Evolutionary conservation across 352 stramenopile genomes (phyloP).

Genomic region (Thalassiosira mediterranea): DNA sequence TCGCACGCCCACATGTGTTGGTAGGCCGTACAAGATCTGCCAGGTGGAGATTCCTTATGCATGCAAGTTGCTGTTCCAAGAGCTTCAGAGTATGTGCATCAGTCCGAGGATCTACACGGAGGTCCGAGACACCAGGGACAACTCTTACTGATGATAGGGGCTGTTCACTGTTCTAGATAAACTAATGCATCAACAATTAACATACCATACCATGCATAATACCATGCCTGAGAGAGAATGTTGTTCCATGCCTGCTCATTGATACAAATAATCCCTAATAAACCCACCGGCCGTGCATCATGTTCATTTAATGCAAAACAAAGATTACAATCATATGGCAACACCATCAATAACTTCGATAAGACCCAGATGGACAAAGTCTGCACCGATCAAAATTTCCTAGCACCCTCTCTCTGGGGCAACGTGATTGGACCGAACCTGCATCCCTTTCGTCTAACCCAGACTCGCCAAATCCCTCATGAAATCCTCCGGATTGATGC

Average conservation of each 20-base stretch:
- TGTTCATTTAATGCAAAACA: too few species aligned
- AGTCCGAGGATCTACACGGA: conserved; percentile 95
- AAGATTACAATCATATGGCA: too few species aligned
- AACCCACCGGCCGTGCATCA: conserved; percentile 5
- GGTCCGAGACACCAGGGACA: conserved; percentile 62
- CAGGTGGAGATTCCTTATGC: conserved; percentile 98
- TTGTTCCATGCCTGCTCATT: not conserved
- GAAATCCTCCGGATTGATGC: conserved; percentile 74
- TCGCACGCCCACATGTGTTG: conserved; percentile 83
- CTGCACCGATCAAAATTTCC: too few species aligned
- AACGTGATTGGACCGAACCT: too few species aligned
- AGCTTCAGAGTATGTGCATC: conserved; percentile 99
- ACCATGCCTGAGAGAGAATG: not conserved
- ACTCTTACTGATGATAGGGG: conserved; percentile 70
- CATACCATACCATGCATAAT: not conserved
- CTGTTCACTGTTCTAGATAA: too few species aligned
- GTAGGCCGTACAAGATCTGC: conserved; percentile 86
- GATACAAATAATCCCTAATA: too few species aligned
- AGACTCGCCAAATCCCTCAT: conserved; percentile 54
- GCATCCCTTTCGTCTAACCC: too few species aligned
- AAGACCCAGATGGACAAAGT: too few species aligned
- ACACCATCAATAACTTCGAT: too few species aligned
- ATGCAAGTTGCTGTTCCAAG: conserved; percentile 99
- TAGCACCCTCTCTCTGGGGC: too few species aligned
- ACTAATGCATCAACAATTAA: conserved; percentile 16